phyloP scores from a whole-genome alignment of 1,284 basidiomycete species.

The Porodaedalea pini region DNA sequence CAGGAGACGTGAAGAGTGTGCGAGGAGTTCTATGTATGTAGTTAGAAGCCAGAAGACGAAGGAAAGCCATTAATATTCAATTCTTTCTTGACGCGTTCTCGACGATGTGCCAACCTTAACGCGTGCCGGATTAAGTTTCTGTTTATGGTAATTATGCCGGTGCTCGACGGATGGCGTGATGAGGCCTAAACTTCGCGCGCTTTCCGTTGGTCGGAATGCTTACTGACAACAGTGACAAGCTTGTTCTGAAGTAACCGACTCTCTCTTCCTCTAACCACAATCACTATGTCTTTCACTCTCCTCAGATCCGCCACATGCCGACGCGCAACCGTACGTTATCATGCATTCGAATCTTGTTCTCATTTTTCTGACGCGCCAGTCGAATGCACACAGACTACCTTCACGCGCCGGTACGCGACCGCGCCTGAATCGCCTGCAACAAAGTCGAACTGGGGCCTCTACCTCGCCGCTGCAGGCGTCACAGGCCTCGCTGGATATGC shows the following conservation, averaged over 20 bases:
- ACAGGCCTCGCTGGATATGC: slow-evolving; percentile 50
- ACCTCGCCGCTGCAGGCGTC: slow-evolving; percentile 48
- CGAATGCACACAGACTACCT: slow-evolving; percentile 22
- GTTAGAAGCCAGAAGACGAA: not conserved
- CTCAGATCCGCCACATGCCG: slow-evolving; percentile 9
- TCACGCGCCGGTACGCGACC: slow-evolving; percentile 44
- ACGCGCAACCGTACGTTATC: slow-evolving; percentile 12
- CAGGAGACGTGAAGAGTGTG: not conserved
- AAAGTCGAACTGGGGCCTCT: slow-evolving; percentile 47
- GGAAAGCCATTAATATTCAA: not conserved
- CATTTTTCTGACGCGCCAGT: not conserved
- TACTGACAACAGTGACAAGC: not conserved
- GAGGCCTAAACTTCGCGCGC: not conserved
- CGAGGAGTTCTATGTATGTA: not conserved
- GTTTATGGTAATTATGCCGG: not conserved
- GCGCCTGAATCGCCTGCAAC: slow-evolving; percentile 37
- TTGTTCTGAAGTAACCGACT: not conserved
- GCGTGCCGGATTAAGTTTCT: not conserved
- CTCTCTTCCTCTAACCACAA: slow-evolving; percentile 1
- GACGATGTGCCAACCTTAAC: too few relatives aligned
- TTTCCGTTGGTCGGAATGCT: not conserved
- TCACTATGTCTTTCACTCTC: slow-evolving; percentile 18
- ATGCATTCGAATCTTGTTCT: not conserved
- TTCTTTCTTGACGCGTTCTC: not conserved
- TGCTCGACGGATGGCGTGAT: not conserved